Evolutionary conservation across 202 grass and related monocot species (phyloP).

Genomic region (Setaria italica): DNA sequence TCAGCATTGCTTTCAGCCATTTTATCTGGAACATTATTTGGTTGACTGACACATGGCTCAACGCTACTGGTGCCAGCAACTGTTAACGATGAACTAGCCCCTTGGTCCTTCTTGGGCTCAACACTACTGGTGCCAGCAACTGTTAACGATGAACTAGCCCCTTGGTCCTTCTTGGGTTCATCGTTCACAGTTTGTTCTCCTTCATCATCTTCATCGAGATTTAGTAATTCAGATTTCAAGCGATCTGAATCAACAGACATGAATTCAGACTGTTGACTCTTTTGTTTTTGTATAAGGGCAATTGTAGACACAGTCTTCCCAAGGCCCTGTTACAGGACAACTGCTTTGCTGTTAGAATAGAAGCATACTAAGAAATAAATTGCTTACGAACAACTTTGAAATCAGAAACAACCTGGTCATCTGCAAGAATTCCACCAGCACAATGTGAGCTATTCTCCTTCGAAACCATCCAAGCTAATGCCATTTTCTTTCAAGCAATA

Average conservation of each 20-base stretch:
- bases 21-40: conserved; percentile 40
- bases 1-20: conserved; percentile 38
- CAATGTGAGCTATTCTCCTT: conserved; percentile 95
- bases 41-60: conserved; percentile 26
- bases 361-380: conserved; percentile 33
- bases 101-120: conserved; percentile 29
- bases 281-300: conserved; percentile 93
- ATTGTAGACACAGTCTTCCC: conserved; percentile 98
- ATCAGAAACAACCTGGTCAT: conserved; percentile 89
- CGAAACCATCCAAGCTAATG: conserved; percentile 96
- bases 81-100: too few relatives aligned
- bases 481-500: conserved; percentile 82
- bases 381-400: neutral
- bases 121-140: conserved; percentile 26
- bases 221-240: conserved; percentile 88
- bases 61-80: neutral
- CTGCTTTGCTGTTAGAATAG: conserved; percentile 41
- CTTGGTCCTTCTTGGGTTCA: conserved; percentile 54
- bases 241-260: conserved; percentile 73
- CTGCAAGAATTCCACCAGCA: conserved; percentile 96
- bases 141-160: conserved; percentile 49
- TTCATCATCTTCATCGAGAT: conserved; percentile 84
- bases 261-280: conserved; percentile 72
- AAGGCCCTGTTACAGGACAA: conserved; percentile 78
- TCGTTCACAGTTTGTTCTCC: conserved; percentile 38